Evolutionary conservation across 139 green algal species (phyloP).

Genomic region (Picochlorum sp.): DNA sequence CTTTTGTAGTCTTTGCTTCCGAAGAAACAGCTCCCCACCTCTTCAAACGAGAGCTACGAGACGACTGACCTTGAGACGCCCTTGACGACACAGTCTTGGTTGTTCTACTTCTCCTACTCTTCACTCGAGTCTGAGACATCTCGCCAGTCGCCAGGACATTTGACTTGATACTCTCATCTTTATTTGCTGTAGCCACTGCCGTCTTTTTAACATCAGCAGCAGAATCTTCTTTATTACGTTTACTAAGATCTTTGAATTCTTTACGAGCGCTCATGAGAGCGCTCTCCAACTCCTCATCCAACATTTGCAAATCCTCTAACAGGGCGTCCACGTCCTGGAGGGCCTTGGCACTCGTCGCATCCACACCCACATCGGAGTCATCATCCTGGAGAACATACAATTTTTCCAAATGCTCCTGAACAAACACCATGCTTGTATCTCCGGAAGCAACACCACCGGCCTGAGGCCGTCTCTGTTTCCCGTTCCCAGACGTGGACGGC

Average conservation of each 20-base stretch:
- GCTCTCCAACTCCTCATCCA: slow-evolving; percentile 10
- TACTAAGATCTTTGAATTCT: slow-evolving; percentile 3
- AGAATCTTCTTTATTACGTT: background rate
- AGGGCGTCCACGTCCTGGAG: slow-evolving; percentile 11
- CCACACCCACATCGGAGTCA: background rate
- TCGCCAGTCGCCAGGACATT: no score
- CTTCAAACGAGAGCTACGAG: slow-evolving; percentile 2
- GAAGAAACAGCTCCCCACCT: background rate
- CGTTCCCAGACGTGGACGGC: no score
- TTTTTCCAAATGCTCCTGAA: slow-evolving; percentile 1
- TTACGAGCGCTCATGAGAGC: background rate
- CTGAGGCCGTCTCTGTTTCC: no score
- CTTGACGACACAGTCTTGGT: no score
- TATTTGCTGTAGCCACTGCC: no score
- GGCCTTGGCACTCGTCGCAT: background rate
- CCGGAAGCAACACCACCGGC: background rate
- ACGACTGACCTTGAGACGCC: background rate
- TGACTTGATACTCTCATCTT: no score
- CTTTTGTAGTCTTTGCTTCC: no score
- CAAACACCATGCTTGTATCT: background rate
- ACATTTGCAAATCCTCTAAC: slow-evolving; percentile 7
- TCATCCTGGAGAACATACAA: slow-evolving; percentile 5
- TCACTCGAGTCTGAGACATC: no score
- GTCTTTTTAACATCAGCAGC: no score
- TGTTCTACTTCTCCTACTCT: no score